Evolutionary conservation across 2,329 filamentous ascomycete species (phyloP), one percentile per base, ranked within the genome.

Genomic region (Fusarium tupiense): DNA sequence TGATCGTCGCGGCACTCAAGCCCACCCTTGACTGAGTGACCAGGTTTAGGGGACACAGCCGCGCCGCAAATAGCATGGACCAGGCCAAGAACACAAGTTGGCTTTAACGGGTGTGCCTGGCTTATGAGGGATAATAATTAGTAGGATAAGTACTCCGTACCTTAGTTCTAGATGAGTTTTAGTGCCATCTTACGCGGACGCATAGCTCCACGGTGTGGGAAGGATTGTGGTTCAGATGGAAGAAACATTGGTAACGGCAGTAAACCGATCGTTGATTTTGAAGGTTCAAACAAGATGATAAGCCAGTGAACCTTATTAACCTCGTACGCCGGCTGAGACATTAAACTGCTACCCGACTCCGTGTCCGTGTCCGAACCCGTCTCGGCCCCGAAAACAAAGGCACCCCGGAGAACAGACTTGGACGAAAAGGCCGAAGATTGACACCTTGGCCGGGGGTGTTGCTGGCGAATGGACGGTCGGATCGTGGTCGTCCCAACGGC

Each of bases 1-100:
- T 78, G 77, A 78, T 78, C 77, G 74, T 74, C 77, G 64, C 77
- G 77, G 77, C 74, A 78, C 67, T 76, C 75, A 73, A 71, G 77
- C 67, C 69, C 61, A 72, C 68, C 73, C 65, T 46, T 68, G 67
- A 33, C 65, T 58, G 41, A 40, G 41, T 63, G 64, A 43, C 61
- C 61, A 63, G 62, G 63, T 43, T 44, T 67, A 53, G 62, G 69
- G 70, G 67, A 70, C 76, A 77, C 76, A 78, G 76, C 76, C 76
- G 76, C 76, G 72, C 72, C 74, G 64, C 73, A 78, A 78, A 78
- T 78, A 78, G 76, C 70, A 75, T 57, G 65, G 71, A 54, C 43
- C 35, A 64, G 58, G 59, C 44, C 56, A 59, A 43, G 62, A 67
- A 43, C 54, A 57, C 35, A 40, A 59, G 52, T 47, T 33, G 26